Evolutionary conservation across 2,329 filamentous ascomycete species (phyloP), one percentile per base, ranked within the genome.

Genomic region (Aspergillus sojae): DNA sequence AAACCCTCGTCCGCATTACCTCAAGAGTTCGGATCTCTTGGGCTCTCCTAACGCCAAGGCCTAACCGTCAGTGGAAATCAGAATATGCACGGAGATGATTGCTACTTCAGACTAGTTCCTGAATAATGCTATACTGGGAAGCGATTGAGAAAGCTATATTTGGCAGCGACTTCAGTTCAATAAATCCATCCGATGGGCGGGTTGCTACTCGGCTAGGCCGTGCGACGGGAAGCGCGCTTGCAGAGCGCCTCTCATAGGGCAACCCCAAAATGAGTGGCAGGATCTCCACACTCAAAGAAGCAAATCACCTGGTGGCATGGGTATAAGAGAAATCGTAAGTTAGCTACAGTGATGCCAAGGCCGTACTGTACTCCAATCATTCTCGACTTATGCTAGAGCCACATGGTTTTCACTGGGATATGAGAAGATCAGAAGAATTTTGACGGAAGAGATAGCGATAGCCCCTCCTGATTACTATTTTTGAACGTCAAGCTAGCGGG

Each of bases 171-270:
- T 28, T 19, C 41, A 50, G n/a, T 21, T 55, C 45, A 52, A 65
- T 61, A n/a, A 63, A 28, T 34, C 9, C 43, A n/a, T 30, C 19
- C n/a, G 32, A 54, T 60, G 60, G 55, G 34, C 52, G 60, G 46
- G 32, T 58, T 43, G 58, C 39, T 65, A 58, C 41, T 54, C 55
- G 58, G 60, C 62, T 60, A 56, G 45, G 36, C 45, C 43, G 62
- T 70, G 71, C 71, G 72, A 74, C 62, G 63, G 69, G 53, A 67
- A 56, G 55, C 66, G 74, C 74, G 74, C 72, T 71, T 76, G 71
- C 69, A 76, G 67, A 67, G 66, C 62, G 48, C 26, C 32, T 68
- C 23, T 67, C 23, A 76, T 75, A 72, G 72, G 74, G 52, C 58
- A 34, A 10, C 23, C 23, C 19, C 53, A 11, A 32, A 19, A 32